Percentiles rank a stretch among this genome's conserved stretches.
phyloP scores from a whole-genome alignment of 345 rosid genomes.

The Linum usitatissimum region DNA sequence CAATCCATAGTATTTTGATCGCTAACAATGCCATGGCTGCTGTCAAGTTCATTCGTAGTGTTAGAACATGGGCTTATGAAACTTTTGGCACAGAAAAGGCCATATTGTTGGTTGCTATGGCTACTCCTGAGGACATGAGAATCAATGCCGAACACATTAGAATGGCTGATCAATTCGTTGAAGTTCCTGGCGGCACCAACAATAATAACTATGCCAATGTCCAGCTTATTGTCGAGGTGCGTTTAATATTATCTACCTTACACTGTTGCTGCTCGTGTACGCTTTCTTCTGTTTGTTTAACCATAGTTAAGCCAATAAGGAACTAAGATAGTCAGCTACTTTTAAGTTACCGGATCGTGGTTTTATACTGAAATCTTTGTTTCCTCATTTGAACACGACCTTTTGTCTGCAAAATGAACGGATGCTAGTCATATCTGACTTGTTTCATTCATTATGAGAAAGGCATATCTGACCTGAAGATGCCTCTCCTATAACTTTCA shows the following conservation, averaged over 20 bases:
- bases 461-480: neutral
- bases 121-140: slow-evolving; percentile 99
- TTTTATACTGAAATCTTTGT: neutral
- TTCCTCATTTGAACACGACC: neutral
- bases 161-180: slow-evolving; percentile 98
- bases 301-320: neutral
- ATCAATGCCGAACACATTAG: slow-evolving; percentile 98
- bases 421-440: neutral
- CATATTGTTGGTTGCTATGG: slow-evolving; percentile 94
- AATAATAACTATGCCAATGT: slow-evolving; percentile 98
- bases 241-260: slow-evolving; percentile 6
- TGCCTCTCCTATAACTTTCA: neutral
- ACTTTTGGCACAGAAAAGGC: slow-evolving; percentile 96
- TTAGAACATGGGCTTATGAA: slow-evolving; percentile 97
- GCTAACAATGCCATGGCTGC: slow-evolving; percentile 99
- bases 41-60: slow-evolving; percentile 91
- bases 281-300: slow-evolving; percentile 7
- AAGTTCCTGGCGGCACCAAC: slow-evolving; percentile 99
- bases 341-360: neutral
- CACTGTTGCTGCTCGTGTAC: slow-evolving; percentile 3
- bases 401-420: neutral
- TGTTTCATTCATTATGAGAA: no score
- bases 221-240: slow-evolving; percentile 95
- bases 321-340: neutral
- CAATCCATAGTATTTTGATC: slow-evolving; percentile 82